A percentile compares a stretch with the other conserved stretches of the same genome.
Evolutionary conservation across 2,329 filamentous ascomycete species (phyloP).

Genomic region (Pseudogymnoascus sp.): DNA sequence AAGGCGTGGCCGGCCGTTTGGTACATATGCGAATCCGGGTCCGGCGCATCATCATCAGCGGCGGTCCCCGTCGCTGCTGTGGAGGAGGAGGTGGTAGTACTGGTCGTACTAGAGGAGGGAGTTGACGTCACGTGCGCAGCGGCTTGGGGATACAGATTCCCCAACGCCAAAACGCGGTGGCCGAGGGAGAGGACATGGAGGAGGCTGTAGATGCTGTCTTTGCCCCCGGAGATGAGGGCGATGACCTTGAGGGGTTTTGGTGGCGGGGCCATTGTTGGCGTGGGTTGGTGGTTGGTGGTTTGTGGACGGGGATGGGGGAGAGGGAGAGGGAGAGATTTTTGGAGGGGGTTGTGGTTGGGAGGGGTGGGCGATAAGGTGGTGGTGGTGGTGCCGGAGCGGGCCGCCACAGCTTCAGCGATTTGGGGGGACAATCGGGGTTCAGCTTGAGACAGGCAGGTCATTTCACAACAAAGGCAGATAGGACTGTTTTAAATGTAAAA

Average conservation of each 20-base stretch:
- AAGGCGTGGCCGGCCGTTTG: slow-evolving; percentile 89
- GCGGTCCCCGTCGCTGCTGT: slow-evolving; percentile 17
- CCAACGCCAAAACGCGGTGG: slow-evolving; percentile 77
- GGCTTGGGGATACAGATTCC: slow-evolving; percentile 66
- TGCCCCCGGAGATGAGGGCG: slow-evolving; percentile 88
- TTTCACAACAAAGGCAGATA: neutral
- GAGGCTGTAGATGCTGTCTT: slow-evolving; percentile 91
- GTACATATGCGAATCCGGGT: slow-evolving; percentile 99
- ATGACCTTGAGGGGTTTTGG: slow-evolving; percentile 60
- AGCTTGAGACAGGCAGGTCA: no score
- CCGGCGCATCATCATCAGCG: slow-evolving; percentile 39
- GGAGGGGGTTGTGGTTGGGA: neutral
- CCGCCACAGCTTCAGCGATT: neutral
- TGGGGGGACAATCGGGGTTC: no score
- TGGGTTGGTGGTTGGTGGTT: neutral
- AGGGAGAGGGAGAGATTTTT: neutral
- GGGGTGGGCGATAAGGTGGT: neutral
- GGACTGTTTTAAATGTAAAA: neutral
- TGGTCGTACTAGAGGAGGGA: slow-evolving; percentile 4
- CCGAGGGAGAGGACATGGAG: slow-evolving; percentile 83
- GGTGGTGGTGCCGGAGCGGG: neutral
- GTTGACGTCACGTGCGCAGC: slow-evolving; percentile 8
- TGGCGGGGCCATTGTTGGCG: neutral
- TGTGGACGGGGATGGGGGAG: no score
- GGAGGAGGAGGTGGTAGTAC: neutral